Evolutionary conservation across 148 eudicot genomes (phyloP).

Genomic region (Heliamphora exappendiculata): DNA sequence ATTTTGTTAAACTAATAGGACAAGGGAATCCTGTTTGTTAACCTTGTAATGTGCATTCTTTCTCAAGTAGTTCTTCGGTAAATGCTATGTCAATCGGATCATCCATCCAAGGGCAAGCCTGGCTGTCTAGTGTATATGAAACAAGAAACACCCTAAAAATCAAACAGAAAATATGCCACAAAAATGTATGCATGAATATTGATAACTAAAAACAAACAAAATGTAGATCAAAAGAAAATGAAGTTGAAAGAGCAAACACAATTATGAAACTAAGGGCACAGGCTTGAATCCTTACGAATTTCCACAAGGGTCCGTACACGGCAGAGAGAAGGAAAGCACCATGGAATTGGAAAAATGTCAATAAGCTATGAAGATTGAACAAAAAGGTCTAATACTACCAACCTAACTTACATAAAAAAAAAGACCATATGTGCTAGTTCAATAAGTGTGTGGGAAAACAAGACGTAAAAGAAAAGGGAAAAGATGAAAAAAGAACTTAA

Average conservation of each 20-base stretch:
- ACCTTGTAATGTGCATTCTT: slow-evolving; percentile 95
- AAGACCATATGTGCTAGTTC: neutral
- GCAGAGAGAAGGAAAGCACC: neutral
- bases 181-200: slow-evolving; percentile 5
- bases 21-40: neutral
- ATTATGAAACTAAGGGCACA: slow-evolving; percentile 2
- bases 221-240: neutral
- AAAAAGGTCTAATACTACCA: neutral
- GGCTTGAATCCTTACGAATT: neutral
- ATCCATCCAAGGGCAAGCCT: slow-evolving; percentile 92
- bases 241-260: neutral
- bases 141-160: slow-evolving; percentile 15
- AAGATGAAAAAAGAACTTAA: too few relatives aligned
- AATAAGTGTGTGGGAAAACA: neutral
- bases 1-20: neutral
- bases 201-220: slow-evolving; percentile 4
- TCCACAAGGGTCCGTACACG: neutral
- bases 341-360: neutral
- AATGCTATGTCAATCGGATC: slow-evolving; percentile 81
- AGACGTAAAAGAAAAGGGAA: neutral
- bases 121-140: slow-evolving; percentile 70
- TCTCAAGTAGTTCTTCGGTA: slow-evolving; percentile 70
- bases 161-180: too few relatives aligned
- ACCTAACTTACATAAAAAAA: neutral
- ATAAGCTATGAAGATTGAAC: neutral